phyloP scores from a whole-genome alignment of 2,329 filamentous ascomycete species.

The Juglanconis oblonga region DNA sequence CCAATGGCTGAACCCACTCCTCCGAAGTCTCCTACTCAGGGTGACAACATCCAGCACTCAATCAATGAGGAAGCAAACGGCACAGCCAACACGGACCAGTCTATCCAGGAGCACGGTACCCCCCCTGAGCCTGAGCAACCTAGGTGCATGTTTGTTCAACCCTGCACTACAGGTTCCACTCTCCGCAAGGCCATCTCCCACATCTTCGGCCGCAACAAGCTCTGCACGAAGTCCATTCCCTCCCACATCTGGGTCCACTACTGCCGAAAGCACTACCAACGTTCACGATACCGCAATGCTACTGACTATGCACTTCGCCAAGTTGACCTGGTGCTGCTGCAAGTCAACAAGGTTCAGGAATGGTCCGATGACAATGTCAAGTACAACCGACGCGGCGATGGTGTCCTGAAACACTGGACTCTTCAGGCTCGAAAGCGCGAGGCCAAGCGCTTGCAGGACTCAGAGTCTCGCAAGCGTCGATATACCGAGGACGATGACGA shows the following conservation, averaged over 20 bases:
- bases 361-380: constrained; percentile 55
- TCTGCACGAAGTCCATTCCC: constrained; percentile 69
- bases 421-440: constrained; percentile 64
- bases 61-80: constrained; percentile 20
- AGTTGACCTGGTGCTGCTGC: constrained; percentile 60
- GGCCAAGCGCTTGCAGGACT: constrained; percentile 48
- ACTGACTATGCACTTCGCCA: constrained; percentile 60
- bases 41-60: constrained; percentile 15
- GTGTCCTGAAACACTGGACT: constrained; percentile 57
- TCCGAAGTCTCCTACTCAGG: constrained; percentile 24
- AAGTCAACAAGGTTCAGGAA: constrained; percentile 59
- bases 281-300: constrained; percentile 65
- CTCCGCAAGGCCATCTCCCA: constrained; percentile 76
- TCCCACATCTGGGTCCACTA: constrained; percentile 69
- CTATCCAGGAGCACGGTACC: constrained; percentile 17
- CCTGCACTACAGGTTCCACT: constrained; percentile 59
- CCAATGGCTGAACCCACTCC: constrained; percentile 26
- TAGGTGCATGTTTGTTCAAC: constrained; percentile 52
- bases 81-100: constrained; percentile 8
- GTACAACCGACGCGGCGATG: constrained; percentile 21
- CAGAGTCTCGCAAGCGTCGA: constrained; percentile 21
- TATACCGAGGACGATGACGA: constrained; percentile 27
- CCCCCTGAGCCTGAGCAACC: constrained; percentile 21
- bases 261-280: constrained; percentile 82
- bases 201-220: constrained; percentile 80